Evolutionary conservation across 306 rosid genomes (phyloP).

Genomic region (Rosa chinensis): DNA sequence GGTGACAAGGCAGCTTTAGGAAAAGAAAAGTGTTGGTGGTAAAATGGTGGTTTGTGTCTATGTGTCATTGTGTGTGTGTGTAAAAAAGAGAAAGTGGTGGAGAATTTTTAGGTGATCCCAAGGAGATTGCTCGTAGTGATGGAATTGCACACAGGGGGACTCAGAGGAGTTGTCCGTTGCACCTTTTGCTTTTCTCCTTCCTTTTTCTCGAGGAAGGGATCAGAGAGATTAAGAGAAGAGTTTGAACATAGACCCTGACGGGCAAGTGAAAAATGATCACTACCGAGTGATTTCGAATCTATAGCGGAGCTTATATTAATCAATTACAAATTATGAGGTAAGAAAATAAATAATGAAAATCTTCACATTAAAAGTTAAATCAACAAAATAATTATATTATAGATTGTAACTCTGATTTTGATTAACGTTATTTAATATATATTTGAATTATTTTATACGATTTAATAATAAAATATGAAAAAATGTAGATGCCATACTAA

Average conservation of each 20-base stretch:
- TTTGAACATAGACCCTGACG: not conserved
- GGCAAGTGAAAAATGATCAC: not conserved
- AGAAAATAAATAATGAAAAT: too few relatives aligned
- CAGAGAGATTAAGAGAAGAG: not conserved
- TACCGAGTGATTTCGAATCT: not conserved
- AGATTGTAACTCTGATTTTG: too few relatives aligned
- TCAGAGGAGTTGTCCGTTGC: constrained; percentile 16
- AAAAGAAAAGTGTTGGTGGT: constrained; percentile 48
- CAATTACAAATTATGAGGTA: too few relatives aligned
- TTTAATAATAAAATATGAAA: too few relatives aligned
- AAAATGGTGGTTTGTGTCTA: constrained; percentile 21
- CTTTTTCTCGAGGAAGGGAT: not conserved
- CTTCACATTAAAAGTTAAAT: too few relatives aligned
- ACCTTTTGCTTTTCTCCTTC: constrained; percentile 43
- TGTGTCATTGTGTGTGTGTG: not conserved
- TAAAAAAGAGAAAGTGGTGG: constrained; percentile 39
- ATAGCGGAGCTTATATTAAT: too few relatives aligned
- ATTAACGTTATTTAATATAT: too few relatives aligned
- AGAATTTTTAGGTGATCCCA: constrained; percentile 74
- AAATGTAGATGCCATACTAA: too few relatives aligned
- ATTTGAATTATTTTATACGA: too few relatives aligned
- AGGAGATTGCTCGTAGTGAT: constrained; percentile 46
- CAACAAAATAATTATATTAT: too few relatives aligned
- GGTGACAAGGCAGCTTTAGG: constrained; percentile 61
- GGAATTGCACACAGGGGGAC: not conserved